phyloP scores from a whole-genome alignment of 352 stramenopile species.

The Phytophthora hybrid region DNA sequence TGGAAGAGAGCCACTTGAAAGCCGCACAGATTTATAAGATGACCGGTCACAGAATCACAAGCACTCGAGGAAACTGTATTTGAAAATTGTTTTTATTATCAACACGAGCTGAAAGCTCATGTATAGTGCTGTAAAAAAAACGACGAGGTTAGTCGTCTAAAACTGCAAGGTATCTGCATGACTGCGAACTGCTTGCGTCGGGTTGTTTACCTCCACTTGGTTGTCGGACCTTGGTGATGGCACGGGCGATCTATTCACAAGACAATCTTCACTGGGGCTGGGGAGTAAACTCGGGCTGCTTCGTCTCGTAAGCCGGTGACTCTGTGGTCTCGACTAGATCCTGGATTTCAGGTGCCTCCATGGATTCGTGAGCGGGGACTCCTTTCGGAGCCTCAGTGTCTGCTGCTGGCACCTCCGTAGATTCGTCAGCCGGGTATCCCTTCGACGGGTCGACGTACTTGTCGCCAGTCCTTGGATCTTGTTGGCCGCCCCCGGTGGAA shows the following conservation, averaged over 20 bases:
- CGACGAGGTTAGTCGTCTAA: background rate
- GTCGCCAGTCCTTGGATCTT: background rate
- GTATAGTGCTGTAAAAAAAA: background rate
- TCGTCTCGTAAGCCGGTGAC: background rate
- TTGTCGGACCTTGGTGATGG: background rate
- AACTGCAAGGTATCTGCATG: background rate
- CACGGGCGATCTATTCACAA: background rate
- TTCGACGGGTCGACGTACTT: background rate
- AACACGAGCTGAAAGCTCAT: conserved; percentile 1
- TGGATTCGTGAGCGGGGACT: background rate
- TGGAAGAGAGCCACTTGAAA: too few relatives aligned
- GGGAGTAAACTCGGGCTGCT: background rate
- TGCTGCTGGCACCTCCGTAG: background rate
- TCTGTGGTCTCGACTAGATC: background rate
- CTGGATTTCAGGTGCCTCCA: background rate
- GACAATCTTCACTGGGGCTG: background rate
- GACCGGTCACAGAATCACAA: too few relatives aligned
- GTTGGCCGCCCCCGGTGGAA: background rate
- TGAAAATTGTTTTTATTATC: background rate
- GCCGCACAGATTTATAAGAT: too few relatives aligned
- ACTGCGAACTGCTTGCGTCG: background rate
- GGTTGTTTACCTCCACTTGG: background rate
- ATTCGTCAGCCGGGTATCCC: background rate
- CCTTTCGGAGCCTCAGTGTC: background rate
- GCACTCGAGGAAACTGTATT: too few relatives aligned